Percentiles rank a stretch among this genome's conserved stretches.
Evolutionary conservation across 768 basidiomycete species (phyloP).

Genomic region (Russula griseocarnosa): DNA sequence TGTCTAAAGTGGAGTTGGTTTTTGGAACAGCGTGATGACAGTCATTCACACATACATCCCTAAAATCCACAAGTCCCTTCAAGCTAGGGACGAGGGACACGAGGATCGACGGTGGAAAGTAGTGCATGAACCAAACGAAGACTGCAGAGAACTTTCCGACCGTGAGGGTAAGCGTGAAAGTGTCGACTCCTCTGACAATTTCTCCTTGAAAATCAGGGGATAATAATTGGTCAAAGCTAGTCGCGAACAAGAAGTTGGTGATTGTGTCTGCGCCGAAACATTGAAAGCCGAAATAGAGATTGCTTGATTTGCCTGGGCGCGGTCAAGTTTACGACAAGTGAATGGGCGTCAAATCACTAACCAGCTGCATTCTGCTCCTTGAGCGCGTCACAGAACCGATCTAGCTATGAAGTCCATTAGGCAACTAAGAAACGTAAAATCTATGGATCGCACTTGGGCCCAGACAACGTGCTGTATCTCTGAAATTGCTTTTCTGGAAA

Average conservation of each 20-base stretch:
- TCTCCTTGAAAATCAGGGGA: constrained; percentile 37
- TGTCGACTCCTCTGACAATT: constrained; percentile 36
- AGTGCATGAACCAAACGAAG: constrained; percentile 5
- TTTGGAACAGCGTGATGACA: background rate
- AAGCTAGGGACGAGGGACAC: background rate
- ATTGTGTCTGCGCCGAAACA: constrained; percentile 44
- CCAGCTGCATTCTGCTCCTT: constrained; percentile 11
- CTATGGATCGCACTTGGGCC: constrained; percentile 30
- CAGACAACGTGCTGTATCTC: constrained; percentile 38
- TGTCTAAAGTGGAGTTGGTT: background rate
- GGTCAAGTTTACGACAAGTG: background rate
- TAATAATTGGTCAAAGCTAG: constrained; percentile 35
- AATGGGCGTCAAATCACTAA: background rate
- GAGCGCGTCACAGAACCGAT: constrained; percentile 32
- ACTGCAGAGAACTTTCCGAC: constrained; percentile 4
- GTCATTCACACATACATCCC: background rate
- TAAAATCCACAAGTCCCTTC: background rate
- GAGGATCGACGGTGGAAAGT: constrained; percentile 6
- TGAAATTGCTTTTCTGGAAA: constrained; percentile 39
- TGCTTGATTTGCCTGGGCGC: constrained; percentile 28
- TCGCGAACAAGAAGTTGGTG: constrained; percentile 41
- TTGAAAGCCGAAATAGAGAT: constrained; percentile 43
- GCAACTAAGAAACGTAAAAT: background rate
- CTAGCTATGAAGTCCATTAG: constrained; percentile 32
- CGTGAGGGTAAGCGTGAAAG: constrained; percentile 32